Base-by-base conservation (phyloP, 202 grass and related monocot genomes). In the Musa balbisiana region DNA sequence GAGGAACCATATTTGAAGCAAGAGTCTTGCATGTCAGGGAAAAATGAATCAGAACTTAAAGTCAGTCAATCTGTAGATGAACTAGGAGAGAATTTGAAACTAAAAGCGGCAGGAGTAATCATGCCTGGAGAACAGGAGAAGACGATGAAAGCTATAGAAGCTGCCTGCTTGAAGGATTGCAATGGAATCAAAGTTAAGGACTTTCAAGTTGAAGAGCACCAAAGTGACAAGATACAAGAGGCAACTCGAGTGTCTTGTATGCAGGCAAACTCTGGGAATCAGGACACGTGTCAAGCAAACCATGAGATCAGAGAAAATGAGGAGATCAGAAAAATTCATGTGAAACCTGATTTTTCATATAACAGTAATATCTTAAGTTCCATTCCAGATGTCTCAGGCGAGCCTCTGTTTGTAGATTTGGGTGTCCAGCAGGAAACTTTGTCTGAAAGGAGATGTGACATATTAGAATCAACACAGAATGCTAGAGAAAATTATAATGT, bases 121-220 rank as follows among this genome's bases (percentile, higher is more conserved):
- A 73, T 14, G 52, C 49, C 73, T 73, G 74, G 17, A 71, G 76
- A 84, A 76, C 82, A 75, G 15, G 87, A 80, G 56, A 83, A 81
- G 78, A 70, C 26, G 72, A 23, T 64, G 72, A 66, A 56, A 79
- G 77, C 14, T 25, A 22, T 16, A 64, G 27, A 19, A 64, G 75
- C 62, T 63, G 67, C 74, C 58, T 75, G 72, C 52, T 14, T 58
- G 78, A 75, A 72, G 25, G 52, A 81, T 81, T 21, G 27, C 68
- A 75, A 54, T 15, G 24, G 56, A 83, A 76, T 73, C 23, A 64
- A 80, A 78, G 43, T 33, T 77, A 73, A 74, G 62, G 69, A 62
- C 71, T 53, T 49, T 69, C 62, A 25, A 59, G 33, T 74, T 16
- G 82, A 81, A 55, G 75, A 62, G 58, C 14, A 73, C 20, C 43